Evolutionary conservation across 164 flowering plant species (phyloP).

Genomic region (Annona squamosa): DNA sequence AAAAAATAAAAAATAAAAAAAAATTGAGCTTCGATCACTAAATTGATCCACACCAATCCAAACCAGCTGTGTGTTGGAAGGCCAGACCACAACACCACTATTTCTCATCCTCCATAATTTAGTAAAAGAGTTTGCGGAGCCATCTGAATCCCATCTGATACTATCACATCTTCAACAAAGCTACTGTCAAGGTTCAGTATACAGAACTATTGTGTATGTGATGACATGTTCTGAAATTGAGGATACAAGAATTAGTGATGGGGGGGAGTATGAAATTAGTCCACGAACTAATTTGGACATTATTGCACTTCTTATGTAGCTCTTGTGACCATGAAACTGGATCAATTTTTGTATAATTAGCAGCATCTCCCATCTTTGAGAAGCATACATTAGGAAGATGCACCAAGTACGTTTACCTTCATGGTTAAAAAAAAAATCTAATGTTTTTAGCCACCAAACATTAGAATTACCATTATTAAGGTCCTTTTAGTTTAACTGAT

Average conservation of each 20-base stretch:
- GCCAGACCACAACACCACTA: conserved; percentile 63
- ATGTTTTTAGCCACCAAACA: conserved; percentile 56
- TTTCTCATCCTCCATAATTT: conserved; percentile 93
- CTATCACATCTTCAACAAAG: conserved; percentile 63
- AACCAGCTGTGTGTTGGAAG: conserved; percentile 50
- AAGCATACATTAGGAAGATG: conserved; percentile 56
- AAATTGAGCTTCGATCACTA: conserved; percentile 24
- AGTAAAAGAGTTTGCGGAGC: conserved; percentile 60
- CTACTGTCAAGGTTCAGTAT: conserved; percentile 46
- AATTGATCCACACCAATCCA: conserved; percentile 77
- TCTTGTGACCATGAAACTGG: conserved; percentile 27
- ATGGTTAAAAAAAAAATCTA: conserved; percentile 16
- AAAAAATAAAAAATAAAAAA: no score
- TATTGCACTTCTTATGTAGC: not conserved
- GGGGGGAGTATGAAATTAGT: not conserved
- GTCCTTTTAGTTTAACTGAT: conserved; percentile 1
- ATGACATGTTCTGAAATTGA: conserved; percentile 11
- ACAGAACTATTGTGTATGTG: conserved; percentile 15
- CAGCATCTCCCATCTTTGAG: conserved; percentile 45
- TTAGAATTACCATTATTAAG: conserved; percentile 25
- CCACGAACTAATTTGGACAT: not conserved
- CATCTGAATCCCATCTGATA: conserved; percentile 59
- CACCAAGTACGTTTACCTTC: no score
- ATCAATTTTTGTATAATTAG: conserved; percentile 66
- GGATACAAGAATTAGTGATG: not conserved